Evolutionary conservation across 148 eudicot genomes (phyloP).

Genomic region (Pouteria glomerata): DNA sequence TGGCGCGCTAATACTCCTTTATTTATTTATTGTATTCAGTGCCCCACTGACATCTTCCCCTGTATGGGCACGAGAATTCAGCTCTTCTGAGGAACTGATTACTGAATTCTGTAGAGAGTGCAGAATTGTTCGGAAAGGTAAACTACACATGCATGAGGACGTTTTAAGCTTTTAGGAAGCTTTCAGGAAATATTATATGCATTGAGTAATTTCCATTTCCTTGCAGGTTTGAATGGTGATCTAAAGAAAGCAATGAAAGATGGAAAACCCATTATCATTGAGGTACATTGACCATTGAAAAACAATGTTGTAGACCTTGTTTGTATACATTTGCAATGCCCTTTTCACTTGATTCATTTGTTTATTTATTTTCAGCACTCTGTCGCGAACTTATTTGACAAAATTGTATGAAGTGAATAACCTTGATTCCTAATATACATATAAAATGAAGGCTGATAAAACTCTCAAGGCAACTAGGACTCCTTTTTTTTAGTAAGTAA

Average conservation of each 20-base stretch:
- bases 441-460: not conserved
- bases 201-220: not conserved
- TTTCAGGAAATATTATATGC: slow-evolving; percentile 4
- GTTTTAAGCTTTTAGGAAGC: not conserved
- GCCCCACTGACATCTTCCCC: slow-evolving; percentile 92
- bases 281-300: slow-evolving; percentile 37
- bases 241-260: slow-evolving; percentile 99
- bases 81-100: slow-evolving; percentile 87
- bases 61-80: slow-evolving; percentile 91
- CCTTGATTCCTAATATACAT: not conserved
- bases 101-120: slow-evolving; percentile 99
- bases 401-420: not conserved
- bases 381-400: not conserved
- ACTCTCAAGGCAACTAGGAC: not conserved
- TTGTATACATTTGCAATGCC: not conserved
- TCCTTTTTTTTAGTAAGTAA: no score
- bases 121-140: slow-evolving; percentile 97
- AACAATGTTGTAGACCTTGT: not conserved
- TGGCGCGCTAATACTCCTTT: slow-evolving; percentile 20
- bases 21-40: slow-evolving; percentile 46
- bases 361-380: not conserved
- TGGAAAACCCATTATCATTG: slow-evolving; percentile 96
- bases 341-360: not conserved
- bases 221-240: slow-evolving; percentile 94
- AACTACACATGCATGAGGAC: not conserved